Percentiles rank a stretch among this genome's conserved stretches.
phyloP scores from a whole-genome alignment of 805 yeast species.

The Teunomyces barrocoloradensis region DNA sequence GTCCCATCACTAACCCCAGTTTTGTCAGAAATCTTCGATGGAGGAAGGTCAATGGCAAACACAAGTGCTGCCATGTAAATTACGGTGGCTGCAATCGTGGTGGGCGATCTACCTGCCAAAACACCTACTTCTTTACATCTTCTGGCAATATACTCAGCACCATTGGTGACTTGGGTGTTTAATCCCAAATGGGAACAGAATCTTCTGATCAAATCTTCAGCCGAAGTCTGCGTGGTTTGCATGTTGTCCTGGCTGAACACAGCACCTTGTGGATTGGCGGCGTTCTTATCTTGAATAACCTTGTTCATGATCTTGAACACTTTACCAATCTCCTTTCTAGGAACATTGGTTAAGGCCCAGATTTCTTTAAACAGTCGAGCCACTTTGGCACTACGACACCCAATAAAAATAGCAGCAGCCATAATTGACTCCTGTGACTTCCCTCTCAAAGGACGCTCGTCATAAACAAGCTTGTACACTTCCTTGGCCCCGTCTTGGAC shows the following conservation, averaged over 20 bases:
- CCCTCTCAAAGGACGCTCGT: constrained; percentile 81
- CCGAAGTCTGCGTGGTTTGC: constrained; percentile 80
- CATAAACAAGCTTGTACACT: constrained; percentile 87
- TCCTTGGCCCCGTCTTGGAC: constrained; percentile 98
- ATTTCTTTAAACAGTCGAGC: constrained; percentile 95
- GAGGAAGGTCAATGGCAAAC: constrained; percentile 74
- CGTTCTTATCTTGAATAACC: constrained; percentile 56
- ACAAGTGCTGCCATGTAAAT: constrained; percentile 90
- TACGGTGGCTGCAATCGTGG: constrained; percentile 96
- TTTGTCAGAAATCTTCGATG: constrained; percentile 81
- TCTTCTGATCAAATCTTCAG: constrained; percentile 92
- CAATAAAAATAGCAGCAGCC: constrained; percentile 94
- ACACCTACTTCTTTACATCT: constrained; percentile 89
- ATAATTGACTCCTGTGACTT: constrained; percentile 90
- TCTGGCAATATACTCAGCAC: constrained; percentile 90
- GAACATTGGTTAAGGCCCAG: constrained; percentile 91
- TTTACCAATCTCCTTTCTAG: constrained; percentile 90
- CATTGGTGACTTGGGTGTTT: constrained; percentile 77
- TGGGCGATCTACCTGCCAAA: constrained; percentile 94
- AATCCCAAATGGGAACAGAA: constrained; percentile 95
- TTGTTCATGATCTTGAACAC: constrained; percentile 78
- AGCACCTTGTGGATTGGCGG: constrained; percentile 41
- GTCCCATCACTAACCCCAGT: constrained; percentile 98
- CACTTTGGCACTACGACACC: constrained; percentile 90
- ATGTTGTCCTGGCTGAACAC: constrained; percentile 47